Evolutionary conservation across 106 monocot genomes (phyloP), one percentile per base, ranked within the genome.

Genomic region (Apostasia ramifera): DNA sequence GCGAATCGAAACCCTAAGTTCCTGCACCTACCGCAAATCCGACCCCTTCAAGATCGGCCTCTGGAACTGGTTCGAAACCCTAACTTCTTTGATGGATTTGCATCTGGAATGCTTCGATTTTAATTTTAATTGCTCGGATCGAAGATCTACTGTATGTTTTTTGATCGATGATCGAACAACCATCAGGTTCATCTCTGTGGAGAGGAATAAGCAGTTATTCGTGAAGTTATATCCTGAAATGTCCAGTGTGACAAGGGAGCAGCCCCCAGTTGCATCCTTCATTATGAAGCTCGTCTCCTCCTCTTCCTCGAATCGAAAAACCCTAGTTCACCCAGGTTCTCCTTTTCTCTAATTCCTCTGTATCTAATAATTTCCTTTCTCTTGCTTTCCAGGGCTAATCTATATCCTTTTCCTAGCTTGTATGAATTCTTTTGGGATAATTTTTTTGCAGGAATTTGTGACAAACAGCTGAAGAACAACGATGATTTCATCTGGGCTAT

Each of bases 221-320:
- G 87, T 97, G 74, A 92, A 77, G 71, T 69, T 97, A 47, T 92
- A 83, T 44, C 89, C 97, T 1, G 97, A 97, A 53, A 54, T 73
- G 6, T 92, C 97, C 11, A 78, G 37, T 60, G 43, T 90, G 40
- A 81, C 87, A 8, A 84, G 82, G 49, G 87, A 86, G 57, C 78
- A 81, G 38, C 86, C 89, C 0, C 97, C 97, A 12, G 80, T 97
- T 47, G 97, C 97, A 3, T 89, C 97, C 74, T 97, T 97, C 79
- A 44, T 81, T 69, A 85, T 89, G 71, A 86, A 81, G 50, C 67
- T 97, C 56, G 75, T 90, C 53, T 89, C 80, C 58, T 72, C 81
- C 14, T 46, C 92, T 56, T 66, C 81, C 4, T 59, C 84, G 1
- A 76, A 70, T 47, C 81, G 85, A 50, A 84, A 67, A 52, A 85